Percentiles rank a stretch among this genome's conserved stretches.
Conservation (phyloP, 257 asterid species). For the Thymus quinquecostatus region DNA sequence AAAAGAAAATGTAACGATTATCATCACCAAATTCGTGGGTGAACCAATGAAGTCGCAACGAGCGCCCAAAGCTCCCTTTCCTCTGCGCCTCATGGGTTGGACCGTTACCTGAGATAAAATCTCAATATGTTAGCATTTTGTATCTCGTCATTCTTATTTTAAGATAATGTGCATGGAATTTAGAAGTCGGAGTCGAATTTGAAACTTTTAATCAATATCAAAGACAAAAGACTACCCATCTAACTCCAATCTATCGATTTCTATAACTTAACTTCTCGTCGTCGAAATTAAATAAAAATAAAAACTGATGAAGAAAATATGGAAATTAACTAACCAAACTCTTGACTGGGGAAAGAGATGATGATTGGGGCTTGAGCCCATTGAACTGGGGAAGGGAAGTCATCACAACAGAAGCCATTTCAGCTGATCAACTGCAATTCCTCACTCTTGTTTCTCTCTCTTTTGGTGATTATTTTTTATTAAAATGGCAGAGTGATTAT, state of each 20-base stretch:
- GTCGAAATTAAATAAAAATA: background rate
- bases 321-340: constrained; percentile 53
- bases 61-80: constrained; percentile 73
- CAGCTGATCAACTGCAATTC: constrained; percentile 1
- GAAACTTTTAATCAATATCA: too few species aligned
- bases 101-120: constrained; percentile 43
- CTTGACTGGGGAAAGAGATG: constrained; percentile 57
- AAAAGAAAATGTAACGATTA: background rate
- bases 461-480: constrained; percentile 2
- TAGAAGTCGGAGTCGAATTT: too few species aligned
- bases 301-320: background rate
- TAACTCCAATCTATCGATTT: too few species aligned
- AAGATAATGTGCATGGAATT: too few species aligned
- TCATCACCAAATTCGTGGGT: constrained; percentile 74
- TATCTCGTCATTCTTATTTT: background rate
- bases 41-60: constrained; percentile 98
- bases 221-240: too few species aligned
- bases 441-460: background rate
- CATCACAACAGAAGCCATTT: constrained; percentile 70
- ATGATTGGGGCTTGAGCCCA: constrained; percentile 62
- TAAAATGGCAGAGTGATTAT: constrained; percentile 21
- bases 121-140: background rate
- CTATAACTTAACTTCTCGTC: background rate
- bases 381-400: constrained; percentile 82
- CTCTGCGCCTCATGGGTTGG: constrained; percentile 57